Evolutionary conservation across 1,139 yeast genomes (phyloP).

Genomic region (Saccharomycopsis crataegensis): DNA sequence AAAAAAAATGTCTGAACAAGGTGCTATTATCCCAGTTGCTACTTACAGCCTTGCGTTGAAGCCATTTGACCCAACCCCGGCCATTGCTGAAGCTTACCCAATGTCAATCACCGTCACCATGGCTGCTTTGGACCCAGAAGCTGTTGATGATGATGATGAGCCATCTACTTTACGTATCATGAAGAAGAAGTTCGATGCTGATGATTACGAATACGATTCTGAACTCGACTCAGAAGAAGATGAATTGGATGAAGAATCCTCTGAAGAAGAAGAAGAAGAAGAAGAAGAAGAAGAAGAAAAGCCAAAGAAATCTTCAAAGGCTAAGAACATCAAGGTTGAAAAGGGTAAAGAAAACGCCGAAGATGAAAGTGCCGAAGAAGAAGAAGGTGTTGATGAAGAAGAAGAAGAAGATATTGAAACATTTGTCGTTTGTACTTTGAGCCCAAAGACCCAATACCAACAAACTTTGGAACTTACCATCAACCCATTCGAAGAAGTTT

Average conservation of each 20-base stretch:
- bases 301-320: conserved; percentile 26
- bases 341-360: conserved; percentile 35
- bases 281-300: conserved; percentile 28
- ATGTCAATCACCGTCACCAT: conserved; percentile 84
- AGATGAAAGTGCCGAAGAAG: conserved; percentile 43
- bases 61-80: conserved; percentile 84
- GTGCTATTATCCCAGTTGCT: conserved; percentile 63
- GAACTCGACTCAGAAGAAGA: conserved; percentile 51
- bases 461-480: conserved; percentile 87
- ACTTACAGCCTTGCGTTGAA: conserved; percentile 76
- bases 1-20: conserved; percentile 42
- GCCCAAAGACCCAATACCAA: conserved; percentile 80
- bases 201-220: conserved; percentile 36
- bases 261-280: conserved; percentile 31
- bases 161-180: conserved; percentile 88
- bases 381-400: conserved; percentile 43
- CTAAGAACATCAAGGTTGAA: conserved; percentile 21
- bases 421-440: conserved; percentile 79
- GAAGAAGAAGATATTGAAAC: conserved; percentile 68
- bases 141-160: conserved; percentile 67
- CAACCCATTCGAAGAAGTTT: conserved; percentile 88
- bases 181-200: conserved; percentile 54
- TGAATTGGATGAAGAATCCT: conserved; percentile 39
- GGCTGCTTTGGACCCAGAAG: conserved; percentile 91
- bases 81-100: conserved; percentile 79